Base-by-base conservation (phyloP, 1,284 basidiomycete species). In the Papiliotrema flavescens region DNA sequence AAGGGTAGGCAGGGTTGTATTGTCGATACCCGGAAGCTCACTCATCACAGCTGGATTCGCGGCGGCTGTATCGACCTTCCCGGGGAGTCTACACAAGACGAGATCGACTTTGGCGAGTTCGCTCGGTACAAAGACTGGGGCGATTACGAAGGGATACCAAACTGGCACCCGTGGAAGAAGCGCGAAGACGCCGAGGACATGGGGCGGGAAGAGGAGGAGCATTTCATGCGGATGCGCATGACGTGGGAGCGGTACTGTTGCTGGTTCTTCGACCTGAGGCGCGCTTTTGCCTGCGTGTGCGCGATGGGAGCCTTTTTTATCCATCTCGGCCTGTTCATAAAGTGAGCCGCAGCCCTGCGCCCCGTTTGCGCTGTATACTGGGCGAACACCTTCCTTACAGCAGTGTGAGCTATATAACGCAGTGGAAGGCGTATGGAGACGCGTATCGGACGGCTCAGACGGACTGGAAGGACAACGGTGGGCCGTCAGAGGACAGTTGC, bases 251-350 rank as follows among this genome's bases (percentile, higher is more conserved):
- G 54, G 24, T 56, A 47, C 39, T 42, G 17, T 11, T 28, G 37
- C 9, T 43, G 43, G 42, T 66, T 57, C 58, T 65, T 69, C 48
- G 65, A 67, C 39, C 26, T 60, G 6, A 35, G 67, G 22, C 55
- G 67, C 36, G 45, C 47, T 4, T 37, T 42, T 15, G 54, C 56
- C 13, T 54, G 61, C 11, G 26, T 50, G 2, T 54, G 61, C 11
- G 26, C 50, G 2, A 54, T 32, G 28, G 28, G 28, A 5, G 28
- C 28, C 5, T 11, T 32, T 11, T 5, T 11, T 32, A 11, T 32
- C 5, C 28, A 32, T 11, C 11, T 32, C 6, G 11, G 6, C 5
- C 11, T 32, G 28, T 32, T 32, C 28, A 32, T 32, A 5, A 32
- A 32, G 28, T 32, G 11, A 11, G n/a, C n/a, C n/a, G n/a, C n/a